Percentiles rank a stretch among this genome's conserved stretches.
Conservation (phyloP, 345 rosid genomes). For the Angophora floribunda region DNA sequence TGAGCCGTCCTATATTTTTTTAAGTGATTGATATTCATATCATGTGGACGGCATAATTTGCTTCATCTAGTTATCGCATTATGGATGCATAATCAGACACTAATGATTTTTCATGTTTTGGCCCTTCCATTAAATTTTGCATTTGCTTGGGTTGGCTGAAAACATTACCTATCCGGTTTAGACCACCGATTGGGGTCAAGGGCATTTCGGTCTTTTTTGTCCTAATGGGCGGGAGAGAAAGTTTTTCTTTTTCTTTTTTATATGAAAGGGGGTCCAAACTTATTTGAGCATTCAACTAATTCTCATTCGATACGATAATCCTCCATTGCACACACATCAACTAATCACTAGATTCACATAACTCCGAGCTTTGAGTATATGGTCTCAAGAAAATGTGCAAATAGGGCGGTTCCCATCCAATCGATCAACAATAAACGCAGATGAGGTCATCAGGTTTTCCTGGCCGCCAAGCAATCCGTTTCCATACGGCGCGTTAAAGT, state of each 20-base stretch:
- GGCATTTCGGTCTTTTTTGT: not conserved
- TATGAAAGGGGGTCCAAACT: not conserved
- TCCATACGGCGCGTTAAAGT: slow-evolving; percentile 28
- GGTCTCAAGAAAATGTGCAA: not conserved
- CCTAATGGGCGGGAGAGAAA: not conserved
- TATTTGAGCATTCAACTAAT: not conserved
- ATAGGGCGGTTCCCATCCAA: not conserved
- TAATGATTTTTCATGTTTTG: not conserved
- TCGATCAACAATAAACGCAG: rapidly evolving
- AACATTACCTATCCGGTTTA: not conserved
- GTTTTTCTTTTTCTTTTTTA: too few species aligned
- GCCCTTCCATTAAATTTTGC: not conserved
- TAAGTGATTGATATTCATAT: too few species aligned
- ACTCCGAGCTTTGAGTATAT: not conserved
- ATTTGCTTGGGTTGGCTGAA: not conserved
- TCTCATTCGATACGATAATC: not conserved
- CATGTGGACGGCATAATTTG: too few species aligned
- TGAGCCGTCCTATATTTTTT: too few species aligned
- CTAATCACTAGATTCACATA: not conserved
- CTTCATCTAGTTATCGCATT: too few species aligned
- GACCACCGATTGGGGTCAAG: not conserved
- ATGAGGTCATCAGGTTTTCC: slow-evolving; percentile 1
- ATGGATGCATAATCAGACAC: not conserved
- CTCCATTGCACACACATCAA: not conserved
- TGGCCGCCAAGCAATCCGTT: slow-evolving; percentile 29